Evolutionary conservation across 148 eudicot genomes (phyloP).

Genomic region (Linanthus parryae): DNA sequence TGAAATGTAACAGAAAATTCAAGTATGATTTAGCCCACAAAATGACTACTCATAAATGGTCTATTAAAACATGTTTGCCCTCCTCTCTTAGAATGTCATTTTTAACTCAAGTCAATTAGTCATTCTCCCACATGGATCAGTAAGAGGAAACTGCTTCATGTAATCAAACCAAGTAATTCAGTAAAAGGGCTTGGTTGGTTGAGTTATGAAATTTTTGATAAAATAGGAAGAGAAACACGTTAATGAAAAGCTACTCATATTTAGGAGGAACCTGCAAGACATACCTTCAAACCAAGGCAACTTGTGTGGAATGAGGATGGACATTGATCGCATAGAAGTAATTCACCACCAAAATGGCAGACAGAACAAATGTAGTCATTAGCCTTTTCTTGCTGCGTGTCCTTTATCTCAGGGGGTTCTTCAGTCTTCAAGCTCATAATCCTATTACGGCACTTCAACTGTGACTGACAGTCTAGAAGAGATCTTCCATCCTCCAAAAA

Average conservation of each 20-base stretch:
- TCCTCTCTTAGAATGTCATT: background rate
- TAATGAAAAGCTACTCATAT: too few species aligned
- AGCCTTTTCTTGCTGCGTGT: slow-evolving; percentile 12
- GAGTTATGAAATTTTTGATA: too few species aligned
- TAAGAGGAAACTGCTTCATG: background rate
- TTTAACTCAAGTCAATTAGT: background rate
- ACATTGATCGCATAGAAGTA: slow-evolving; percentile 74
- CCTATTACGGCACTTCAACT: slow-evolving; percentile 29
- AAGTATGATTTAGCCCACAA: background rate
- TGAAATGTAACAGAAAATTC: slow-evolving; percentile 8
- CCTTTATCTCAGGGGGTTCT: slow-evolving; percentile 21
- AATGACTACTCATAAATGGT: background rate
- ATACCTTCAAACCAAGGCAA: slow-evolving; percentile 72
- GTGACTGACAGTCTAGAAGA: slow-evolving; percentile 60
- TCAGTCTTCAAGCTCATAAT: slow-evolving; percentile 1
- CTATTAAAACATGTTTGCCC: background rate
- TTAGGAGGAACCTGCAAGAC: too few species aligned
- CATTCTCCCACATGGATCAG: background rate
- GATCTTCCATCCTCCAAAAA: slow-evolving; percentile 74
- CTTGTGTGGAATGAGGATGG: slow-evolving; percentile 72
- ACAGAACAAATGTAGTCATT: slow-evolving; percentile 77
- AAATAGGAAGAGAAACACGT: too few species aligned
- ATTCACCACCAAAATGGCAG: slow-evolving; percentile 76
- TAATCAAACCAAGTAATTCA: too few species aligned
- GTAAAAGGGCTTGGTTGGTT: too few species aligned